Conservation (phyloP, 192 early-diverging fungal species). For the Coemansia guatemalensis region DNA sequence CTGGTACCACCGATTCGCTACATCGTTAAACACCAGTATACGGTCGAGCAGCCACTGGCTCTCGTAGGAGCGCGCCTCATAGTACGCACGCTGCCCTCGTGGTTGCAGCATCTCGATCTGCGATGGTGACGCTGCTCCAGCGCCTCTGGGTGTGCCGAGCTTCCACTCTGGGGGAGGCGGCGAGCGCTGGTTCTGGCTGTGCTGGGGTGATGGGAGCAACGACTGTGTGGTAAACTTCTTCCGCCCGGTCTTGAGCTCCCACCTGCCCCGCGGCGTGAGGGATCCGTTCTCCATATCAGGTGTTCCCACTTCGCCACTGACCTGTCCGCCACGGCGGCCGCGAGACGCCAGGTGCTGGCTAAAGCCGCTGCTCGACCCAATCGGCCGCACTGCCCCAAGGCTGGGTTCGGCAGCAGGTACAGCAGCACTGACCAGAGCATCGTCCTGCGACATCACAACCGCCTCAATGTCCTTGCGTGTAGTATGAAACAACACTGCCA, state of each 20-base stretch:
- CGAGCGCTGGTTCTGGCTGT: not conserved
- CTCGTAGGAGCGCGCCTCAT: slow-evolving; percentile 48
- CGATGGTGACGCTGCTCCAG: not conserved
- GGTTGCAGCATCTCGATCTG: slow-evolving; percentile 24
- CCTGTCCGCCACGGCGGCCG: slow-evolving; percentile 5
- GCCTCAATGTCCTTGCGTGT: slow-evolving; percentile 23
- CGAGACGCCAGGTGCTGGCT: slow-evolving; percentile 24
- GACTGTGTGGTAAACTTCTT: slow-evolving; percentile 50
- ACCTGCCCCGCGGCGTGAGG: slow-evolving; percentile 49
- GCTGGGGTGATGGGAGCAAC: slow-evolving; percentile 19
- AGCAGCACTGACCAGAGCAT: slow-evolving; percentile 2
- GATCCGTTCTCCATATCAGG: slow-evolving; percentile 46
- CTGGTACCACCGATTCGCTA: slow-evolving; percentile 35
- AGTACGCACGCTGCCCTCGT: slow-evolving; percentile 33
- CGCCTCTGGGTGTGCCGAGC: not conserved
- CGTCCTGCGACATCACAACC: slow-evolving; percentile 25
- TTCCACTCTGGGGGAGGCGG: not conserved
- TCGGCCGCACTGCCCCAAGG: not conserved
- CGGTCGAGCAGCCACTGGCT: slow-evolving; percentile 47
- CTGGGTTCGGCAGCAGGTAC: not conserved
- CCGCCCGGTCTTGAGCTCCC: slow-evolving; percentile 45
- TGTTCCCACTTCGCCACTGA: not conserved
- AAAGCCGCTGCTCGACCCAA: slow-evolving; percentile 17
- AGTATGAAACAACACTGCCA: slow-evolving; percentile 30
- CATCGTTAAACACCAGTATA: slow-evolving; percentile 16